Base-by-base conservation (phyloP, 805 yeast genomes). In the Cyberlindnera misumaiensis region DNA sequence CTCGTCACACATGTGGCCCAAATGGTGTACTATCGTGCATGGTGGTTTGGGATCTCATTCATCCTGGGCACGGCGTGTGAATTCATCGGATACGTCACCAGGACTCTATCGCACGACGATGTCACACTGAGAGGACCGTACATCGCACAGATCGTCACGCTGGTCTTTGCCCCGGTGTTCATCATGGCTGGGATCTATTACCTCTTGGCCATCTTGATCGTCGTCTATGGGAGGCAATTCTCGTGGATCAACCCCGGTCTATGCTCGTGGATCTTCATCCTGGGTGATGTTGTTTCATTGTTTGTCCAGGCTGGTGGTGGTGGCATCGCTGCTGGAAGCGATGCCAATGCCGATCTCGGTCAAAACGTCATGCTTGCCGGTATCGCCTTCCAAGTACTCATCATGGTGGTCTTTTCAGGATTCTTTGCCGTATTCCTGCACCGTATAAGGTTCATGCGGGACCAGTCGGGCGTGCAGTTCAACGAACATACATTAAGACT, bases 141-240 rank as follows among this genome's bases (percentile, higher is more conserved):
- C 52, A 53, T 82, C 32, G 61, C 77, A 47, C 94, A 87, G 57
- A 72, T 82, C 46, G 72, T 79, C 40, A 68, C 79, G 48, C 60
- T 85, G 39, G 83, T 88, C 0, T 62, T 86, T 34, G 89, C 86
- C 0, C 96, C 96, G 0, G 85, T 84, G 15, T 82, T 87, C 56
- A 64, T 83, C 32, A 82, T 83, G 84, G 95, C 83, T 4, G 95
- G 90, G 3, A 67, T 86, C 4, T 87, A 87, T 61, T 81, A 73
- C 50, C 65, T 78, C 39, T 62, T 86, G 41, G 87, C 83, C 5
- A 81, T 83, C 60, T 48, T 82, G 34, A 65, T 79, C 36, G 76
- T 80, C 39, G 56, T 84, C 2, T 77, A 75, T 51, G 85, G 86
- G 3, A 62, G 65, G 39, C 56, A 63, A 13, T 77, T 62, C 46